These are phyloP conservation scores for Penicillium sp. DNA, from an alignment of 2,329 filamentous ascomycete genomes.

Conservation along the genomic window DNA sequence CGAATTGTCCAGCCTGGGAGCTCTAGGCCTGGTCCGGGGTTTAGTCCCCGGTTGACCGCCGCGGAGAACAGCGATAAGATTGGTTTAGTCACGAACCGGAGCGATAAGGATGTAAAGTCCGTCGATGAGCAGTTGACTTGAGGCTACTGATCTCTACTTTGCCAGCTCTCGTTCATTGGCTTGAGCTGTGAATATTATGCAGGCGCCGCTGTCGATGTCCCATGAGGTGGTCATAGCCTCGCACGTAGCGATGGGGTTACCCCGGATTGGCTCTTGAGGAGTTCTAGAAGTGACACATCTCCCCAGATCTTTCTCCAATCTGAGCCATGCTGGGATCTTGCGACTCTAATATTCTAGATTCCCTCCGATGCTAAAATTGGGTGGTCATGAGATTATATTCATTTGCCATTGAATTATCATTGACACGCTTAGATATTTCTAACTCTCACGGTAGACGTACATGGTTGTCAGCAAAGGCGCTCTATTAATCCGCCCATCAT, in stretches of 20 bases:
- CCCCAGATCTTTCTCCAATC: no score
- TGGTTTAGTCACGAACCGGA: neutral
- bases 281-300: neutral
- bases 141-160: neutral
- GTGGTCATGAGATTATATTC: neutral
- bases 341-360: neutral
- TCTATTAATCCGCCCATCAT: neutral
- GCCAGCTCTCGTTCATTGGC: no score
- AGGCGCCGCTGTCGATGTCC: neutral
- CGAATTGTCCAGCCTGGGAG: neutral
- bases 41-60: neutral
- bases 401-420: neutral
- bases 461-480: no score
- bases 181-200: neutral
- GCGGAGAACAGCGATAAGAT: constrained; percentile 1
- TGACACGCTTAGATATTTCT: neutral
- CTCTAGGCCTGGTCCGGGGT: no score
- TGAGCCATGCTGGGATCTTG: neutral
- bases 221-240: neutral
- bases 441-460: no score
- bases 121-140: neutral
- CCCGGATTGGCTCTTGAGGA: neutral
- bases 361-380: neutral
- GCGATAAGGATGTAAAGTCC: neutral
- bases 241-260: constrained; percentile 1